These are phyloP conservation scores for Populus simonii DNA, from an alignment of 345 rosid genomes.

Conservation along the genomic window DNA sequence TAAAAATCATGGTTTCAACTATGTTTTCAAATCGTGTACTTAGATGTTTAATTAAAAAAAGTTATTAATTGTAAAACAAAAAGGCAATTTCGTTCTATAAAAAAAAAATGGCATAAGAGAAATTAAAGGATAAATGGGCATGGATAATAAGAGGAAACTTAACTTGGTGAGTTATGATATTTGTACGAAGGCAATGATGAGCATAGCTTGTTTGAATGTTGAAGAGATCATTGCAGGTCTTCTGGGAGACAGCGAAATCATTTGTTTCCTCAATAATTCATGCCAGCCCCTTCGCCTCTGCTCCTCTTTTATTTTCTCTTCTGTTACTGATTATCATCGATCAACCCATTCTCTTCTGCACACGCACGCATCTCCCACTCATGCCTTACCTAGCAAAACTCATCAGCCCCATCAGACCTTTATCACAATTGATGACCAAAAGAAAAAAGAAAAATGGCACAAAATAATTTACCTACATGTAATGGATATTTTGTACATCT, in stretches of 20 bases:
- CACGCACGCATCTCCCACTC: background rate
- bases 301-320: background rate
- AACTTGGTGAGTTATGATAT: background rate
- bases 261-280: constrained; percentile 4
- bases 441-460: background rate
- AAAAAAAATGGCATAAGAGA: too few species aligned
- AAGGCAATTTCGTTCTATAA: background rate
- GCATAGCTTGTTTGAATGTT: background rate
- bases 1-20: fast-evolving
- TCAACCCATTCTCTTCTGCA: background rate
- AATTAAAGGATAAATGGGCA: background rate
- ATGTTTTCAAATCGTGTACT: fast-evolving
- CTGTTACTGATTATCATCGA: too few species aligned
- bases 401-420: background rate
- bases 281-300: background rate
- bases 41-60: too few species aligned
- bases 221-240: constrained; percentile 19
- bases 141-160: background rate
- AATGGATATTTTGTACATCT: too few species aligned
- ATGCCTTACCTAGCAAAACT: background rate
- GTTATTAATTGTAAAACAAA: too few species aligned
- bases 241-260: constrained; percentile 23
- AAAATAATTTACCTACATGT: background rate
- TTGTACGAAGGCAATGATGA: background rate
- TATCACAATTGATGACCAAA: background rate